Conservation (phyloP, 306 rosid genomes). For the Cucurbita moschata region DNA sequence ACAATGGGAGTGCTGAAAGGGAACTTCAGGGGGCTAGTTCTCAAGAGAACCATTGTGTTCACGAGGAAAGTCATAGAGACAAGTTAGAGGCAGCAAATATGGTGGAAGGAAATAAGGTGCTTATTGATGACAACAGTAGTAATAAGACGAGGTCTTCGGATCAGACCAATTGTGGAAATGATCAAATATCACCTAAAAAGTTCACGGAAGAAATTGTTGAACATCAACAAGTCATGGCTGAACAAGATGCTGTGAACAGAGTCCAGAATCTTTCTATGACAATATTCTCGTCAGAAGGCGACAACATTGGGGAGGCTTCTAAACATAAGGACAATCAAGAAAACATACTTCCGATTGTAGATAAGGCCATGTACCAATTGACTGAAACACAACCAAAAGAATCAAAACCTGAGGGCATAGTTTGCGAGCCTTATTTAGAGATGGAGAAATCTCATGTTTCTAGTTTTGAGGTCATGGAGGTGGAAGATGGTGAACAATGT, state of each 20-base stretch:
- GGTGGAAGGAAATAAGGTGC: conserved; percentile 26
- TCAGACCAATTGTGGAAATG: conserved; percentile 11
- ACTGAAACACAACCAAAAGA: conserved; percentile 17
- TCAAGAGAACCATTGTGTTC: conserved; percentile 8
- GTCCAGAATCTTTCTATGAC: conserved; percentile 13
- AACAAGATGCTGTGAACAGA: conserved; percentile 4
- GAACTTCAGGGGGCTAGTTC: not conserved
- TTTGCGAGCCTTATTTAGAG: conserved; percentile 1
- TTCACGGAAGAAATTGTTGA: conserved; percentile 18
- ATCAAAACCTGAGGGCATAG: conserved; percentile 10
- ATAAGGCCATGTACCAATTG: conserved; percentile 4
- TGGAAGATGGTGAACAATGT: conserved; percentile 16
- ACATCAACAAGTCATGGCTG: conserved; percentile 3
- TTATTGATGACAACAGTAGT: conserved; percentile 12
- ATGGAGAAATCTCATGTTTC: conserved; percentile 8
- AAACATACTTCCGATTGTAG: not conserved
- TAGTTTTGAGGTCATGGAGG: conserved; percentile 12
- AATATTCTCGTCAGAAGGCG: not conserved
- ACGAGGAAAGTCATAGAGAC: conserved; percentile 13
- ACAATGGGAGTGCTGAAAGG: conserved; percentile 2
- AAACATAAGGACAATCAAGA: conserved; percentile 4
- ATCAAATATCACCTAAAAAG: conserved; percentile 22
- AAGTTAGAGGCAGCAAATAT: conserved; percentile 19
- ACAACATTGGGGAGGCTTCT: conserved; percentile 1
- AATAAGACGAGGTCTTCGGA: conserved; percentile 1